Base-by-base conservation (phyloP, 495 filamentous ascomycete genomes). In the Tuber indicum region DNA sequence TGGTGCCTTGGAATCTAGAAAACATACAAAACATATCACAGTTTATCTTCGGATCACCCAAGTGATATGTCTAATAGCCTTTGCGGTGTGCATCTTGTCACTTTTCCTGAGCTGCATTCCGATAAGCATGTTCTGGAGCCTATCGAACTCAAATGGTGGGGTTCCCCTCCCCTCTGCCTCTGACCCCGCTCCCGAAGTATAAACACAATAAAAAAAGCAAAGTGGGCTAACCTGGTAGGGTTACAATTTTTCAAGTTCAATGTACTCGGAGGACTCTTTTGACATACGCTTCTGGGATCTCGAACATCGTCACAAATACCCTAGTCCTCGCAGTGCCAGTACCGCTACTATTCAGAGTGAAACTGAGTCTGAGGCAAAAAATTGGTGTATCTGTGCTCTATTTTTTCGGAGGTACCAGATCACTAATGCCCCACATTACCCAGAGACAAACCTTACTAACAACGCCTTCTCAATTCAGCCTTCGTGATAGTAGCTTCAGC, bases 271-370 rank as follows among this genome's bases (percentile, higher is more conserved):
- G 81, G 2, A 78, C 74, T 41, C 49, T 81, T 43, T 78, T 83
- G 21, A 81, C 81, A 17, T 83, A 78, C 70, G 69, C 81, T 47
- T 83, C 81, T 23, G 81, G 82, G 26, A 77, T 83, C n/a, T 81
- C 77, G 16, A 83, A 83, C 26, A 83, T 83, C 21, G n/a, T 83
- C 26, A 83, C 82, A 66, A 83, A 83, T 76, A 83, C 82, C 32
- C 71, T 83, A 21, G 82, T 83, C n/a, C 52, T 83, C n/a, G 75
- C 74, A 17, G 76, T 83, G 39, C 81, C 82, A 7, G 79, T 83
- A 19, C 82, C 81, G 14, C 70, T 83, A 10, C 76, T 83, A 10
- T 74, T 83, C 49, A 82, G 82, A 70, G 81, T 79, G 36, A 81
- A 72, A n/a, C 82, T 83, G 62, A 74, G 75, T 4, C n/a, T 52